Base-by-base conservation (phyloP, 1,284 basidiomycete species). In the Boletus albobrunnescens region DNA sequence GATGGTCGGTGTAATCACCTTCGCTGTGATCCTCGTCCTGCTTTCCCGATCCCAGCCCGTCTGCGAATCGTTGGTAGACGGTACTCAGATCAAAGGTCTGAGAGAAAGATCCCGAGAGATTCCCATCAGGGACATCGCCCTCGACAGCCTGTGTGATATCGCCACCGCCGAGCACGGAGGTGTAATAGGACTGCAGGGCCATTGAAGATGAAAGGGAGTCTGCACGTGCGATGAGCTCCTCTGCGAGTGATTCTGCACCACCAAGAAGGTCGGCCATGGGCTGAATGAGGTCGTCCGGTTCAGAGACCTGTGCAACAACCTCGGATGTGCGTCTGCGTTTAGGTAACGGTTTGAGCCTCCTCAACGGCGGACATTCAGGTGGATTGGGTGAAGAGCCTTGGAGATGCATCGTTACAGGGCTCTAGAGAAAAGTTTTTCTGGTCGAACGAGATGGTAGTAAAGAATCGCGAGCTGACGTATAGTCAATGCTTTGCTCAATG, bases 311-410 rank as follows among this genome's bases (percentile, higher is more conserved):
- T 47, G 52, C 47, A 52, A 43, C 55, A 28, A 53, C 40, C 51
- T 60, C 56, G 41, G 59, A 58, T 12, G 63, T 63, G 49, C 82
- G 78, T 50, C 82, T 73, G 56, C 86, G 78, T 68, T 87, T 87
- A 31, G 86, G 87, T 39, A 89, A 74, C 20, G 86, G 86, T 62
- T 87, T 87, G 54, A 86, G 74, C 53, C 79, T 72, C 54, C 85
- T 72, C 50, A 81, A 68, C 26, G 77, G 64, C 33, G 79, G 76
- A 57, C 80, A 76, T 57, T 84, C 81, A 53, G 79, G 75, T 46
- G 73, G 69, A 68, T 82, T 70, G 46, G 81, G 75, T 49, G 80
- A 77, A 58, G 75, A 66, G 52, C 69, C 68, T 56, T 71, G 70
- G 67, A 72, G 56, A 27, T 62, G 50, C 62, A 67, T 64, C 52